Evolutionary conservation across 2,329 filamentous ascomycete species (phyloP).

Genomic region (Cladobotryum mycophilum): DNA sequence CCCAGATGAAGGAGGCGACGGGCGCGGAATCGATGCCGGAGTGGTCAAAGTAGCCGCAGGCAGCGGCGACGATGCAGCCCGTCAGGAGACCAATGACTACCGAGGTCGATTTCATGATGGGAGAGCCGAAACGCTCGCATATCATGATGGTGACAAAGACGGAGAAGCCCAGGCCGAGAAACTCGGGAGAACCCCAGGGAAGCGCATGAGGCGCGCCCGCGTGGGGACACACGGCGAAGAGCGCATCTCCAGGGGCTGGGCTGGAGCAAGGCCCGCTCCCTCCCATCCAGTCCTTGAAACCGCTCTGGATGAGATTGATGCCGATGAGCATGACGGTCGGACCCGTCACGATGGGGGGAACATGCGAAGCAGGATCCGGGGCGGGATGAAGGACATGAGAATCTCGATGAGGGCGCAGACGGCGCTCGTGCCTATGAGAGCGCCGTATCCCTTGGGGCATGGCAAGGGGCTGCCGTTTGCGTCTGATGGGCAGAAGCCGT

Average conservation of each 20-base stretch:
- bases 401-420: constrained; percentile 65
- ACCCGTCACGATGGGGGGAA: constrained; percentile 77
- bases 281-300: constrained; percentile 73
- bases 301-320: constrained; percentile 62
- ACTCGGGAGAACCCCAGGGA: constrained; percentile 73
- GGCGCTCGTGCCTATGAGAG: constrained; percentile 62
- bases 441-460: constrained; percentile 70
- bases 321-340: constrained; percentile 68
- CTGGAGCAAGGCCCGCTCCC: constrained; percentile 58
- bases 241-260: constrained; percentile 15
- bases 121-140: constrained; percentile 73
- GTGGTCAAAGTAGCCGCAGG: constrained; percentile 71
- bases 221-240: constrained; percentile 60
- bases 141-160: constrained; percentile 76
- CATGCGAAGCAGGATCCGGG: constrained; percentile 60
- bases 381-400: constrained; percentile 66
- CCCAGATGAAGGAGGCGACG: constrained; percentile 70
- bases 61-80: constrained; percentile 73
- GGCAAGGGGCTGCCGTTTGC: constrained; percentile 60
- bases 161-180: constrained; percentile 70
- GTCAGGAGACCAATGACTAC: constrained; percentile 68
- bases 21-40: constrained; percentile 66
- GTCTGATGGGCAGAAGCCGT: constrained; percentile 58
- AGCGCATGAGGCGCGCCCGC: constrained; percentile 64
- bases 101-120: constrained; percentile 76